Evolutionary conservation across 371 early-diverging fungal genomes (phyloP).

Genomic region (Coemansia sp.): DNA sequence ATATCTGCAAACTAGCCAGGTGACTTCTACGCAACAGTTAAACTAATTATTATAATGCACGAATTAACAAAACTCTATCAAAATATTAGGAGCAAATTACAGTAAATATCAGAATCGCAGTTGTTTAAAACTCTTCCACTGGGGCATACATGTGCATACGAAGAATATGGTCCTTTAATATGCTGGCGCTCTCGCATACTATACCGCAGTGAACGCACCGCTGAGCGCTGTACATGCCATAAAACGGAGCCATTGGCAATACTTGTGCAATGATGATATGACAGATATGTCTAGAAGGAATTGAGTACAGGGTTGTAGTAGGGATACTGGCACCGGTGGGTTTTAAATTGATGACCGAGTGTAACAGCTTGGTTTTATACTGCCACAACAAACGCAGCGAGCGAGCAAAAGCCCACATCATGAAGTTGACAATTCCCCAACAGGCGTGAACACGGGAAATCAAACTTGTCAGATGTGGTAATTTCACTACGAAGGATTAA

Average conservation of each 20-base stretch:
- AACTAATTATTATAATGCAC: not conserved
- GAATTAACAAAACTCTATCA: not conserved
- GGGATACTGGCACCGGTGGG: not conserved
- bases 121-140: not conserved
- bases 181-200: not conserved
- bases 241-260: not conserved
- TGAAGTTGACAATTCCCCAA: not conserved
- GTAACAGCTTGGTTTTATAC: not conserved
- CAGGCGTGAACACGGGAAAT: not conserved
- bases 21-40: not conserved
- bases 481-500: not conserved
- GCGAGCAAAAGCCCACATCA: not conserved
- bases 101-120: not conserved
- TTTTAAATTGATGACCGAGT: not conserved
- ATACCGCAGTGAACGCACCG: constrained; percentile 4
- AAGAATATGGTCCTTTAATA: constrained; percentile 4
- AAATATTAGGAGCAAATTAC: not conserved
- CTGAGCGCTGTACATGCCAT: not conserved
- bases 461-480: not conserved
- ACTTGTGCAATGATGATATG: not conserved
- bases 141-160: constrained; percentile 18
- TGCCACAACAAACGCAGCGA: not conserved
- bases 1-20: too few relatives aligned
- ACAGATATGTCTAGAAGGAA: not conserved
- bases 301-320: not conserved